Percentiles rank a stretch among this genome's conserved stretches.
These are phyloP conservation scores for Russula emetica DNA, from an alignment of 768 basidiomycete species.

Conservation along the genomic window DNA sequence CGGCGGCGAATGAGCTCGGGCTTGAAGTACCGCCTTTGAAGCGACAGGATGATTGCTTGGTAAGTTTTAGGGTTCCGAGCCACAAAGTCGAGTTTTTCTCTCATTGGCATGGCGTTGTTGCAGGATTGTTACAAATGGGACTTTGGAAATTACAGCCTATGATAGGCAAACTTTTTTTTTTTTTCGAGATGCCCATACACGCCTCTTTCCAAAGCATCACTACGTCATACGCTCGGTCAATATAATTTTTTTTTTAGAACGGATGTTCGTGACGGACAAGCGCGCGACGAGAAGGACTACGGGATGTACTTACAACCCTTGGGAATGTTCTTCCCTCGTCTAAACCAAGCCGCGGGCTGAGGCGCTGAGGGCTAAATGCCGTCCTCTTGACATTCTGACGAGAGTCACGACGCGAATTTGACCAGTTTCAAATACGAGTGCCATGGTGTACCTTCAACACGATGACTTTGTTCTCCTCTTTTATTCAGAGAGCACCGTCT, in stretches of 20 bases:
- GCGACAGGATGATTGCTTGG: slow-evolving; percentile 61
- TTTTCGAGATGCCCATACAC: background rate
- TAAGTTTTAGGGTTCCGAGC: slow-evolving; percentile 36
- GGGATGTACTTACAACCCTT: background rate
- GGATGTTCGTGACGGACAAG: background rate
- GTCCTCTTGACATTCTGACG: no score
- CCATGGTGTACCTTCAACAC: no score
- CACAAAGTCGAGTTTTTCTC: background rate
- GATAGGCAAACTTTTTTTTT: background rate
- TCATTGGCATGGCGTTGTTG: background rate
- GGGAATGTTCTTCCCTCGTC: background rate
- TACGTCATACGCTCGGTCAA: background rate
- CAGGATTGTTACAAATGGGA: slow-evolving; percentile 74
- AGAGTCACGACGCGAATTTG: no score
- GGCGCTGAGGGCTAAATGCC: no score
- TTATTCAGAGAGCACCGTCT: no score
- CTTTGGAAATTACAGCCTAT: slow-evolving; percentile 45
- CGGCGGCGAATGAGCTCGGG: slow-evolving; percentile 51
- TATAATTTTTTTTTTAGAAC: background rate
- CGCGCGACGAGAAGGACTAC: background rate
- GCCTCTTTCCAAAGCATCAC: background rate
- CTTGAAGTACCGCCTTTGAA: slow-evolving; percentile 56
- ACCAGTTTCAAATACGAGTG: no score
- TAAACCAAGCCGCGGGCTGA: background rate
- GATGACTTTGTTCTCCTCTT: no score